phyloP scores from a whole-genome alignment of 208 protist species.

The Naegleria lovaniensis region DNA sequence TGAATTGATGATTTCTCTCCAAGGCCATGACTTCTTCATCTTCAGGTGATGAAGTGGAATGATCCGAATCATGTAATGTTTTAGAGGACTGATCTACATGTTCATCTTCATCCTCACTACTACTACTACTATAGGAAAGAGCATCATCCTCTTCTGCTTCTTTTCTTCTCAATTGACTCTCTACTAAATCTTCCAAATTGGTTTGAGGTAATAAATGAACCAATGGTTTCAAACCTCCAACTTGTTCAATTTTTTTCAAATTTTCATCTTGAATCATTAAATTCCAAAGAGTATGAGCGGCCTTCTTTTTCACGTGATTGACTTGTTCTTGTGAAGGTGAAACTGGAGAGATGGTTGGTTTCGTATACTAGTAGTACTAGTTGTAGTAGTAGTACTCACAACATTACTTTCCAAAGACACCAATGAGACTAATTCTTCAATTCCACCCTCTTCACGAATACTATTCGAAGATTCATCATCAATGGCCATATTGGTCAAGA shows the following conservation, averaged over 20 bases:
- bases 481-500: slow-evolving; percentile 9
- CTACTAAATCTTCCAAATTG: background rate
- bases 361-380: too few relatives aligned
- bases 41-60: too few relatives aligned
- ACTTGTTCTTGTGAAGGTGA: background rate
- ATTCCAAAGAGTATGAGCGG: background rate
- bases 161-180: background rate
- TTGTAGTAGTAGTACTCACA: too few relatives aligned
- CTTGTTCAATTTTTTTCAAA: background rate
- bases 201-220: background rate
- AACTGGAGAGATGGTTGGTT: too few relatives aligned
- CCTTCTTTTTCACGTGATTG: background rate
- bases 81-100: too few relatives aligned
- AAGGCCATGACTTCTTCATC: background rate
- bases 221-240: slow-evolving; percentile 14
- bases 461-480: background rate
- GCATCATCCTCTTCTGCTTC: background rate
- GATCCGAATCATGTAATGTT: too few relatives aligned
- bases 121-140: background rate
- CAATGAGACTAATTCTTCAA: background rate
- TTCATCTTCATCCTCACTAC: too few relatives aligned
- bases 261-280: slow-evolving; percentile 4
- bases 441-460: slow-evolving; percentile 11
- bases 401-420: background rate
- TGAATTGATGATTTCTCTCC: background rate